These are phyloP conservation scores for Aphanomyces euteiches DNA, from an alignment of 352 stramenopile genomes.

Conservation along the genomic window DNA sequence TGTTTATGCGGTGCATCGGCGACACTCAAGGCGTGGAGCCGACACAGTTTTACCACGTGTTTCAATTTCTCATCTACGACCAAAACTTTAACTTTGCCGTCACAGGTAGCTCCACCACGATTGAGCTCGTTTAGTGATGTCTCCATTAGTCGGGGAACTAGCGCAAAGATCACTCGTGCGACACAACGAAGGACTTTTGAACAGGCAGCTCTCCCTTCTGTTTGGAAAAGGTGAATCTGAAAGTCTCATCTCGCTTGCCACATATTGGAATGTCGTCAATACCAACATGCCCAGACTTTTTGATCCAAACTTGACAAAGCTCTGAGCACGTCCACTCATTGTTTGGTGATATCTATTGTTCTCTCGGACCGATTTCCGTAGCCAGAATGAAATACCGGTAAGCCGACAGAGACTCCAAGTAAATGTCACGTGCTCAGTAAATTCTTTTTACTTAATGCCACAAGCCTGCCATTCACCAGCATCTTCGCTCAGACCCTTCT, in stretches of 20 bases:
- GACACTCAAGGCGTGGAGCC: slow-evolving; percentile 92
- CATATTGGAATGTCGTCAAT: slow-evolving; percentile 24
- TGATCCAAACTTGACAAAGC: neutral
- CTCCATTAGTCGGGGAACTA: slow-evolving; percentile 23
- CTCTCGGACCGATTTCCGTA: too few species aligned
- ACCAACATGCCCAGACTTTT: slow-evolving; percentile 16
- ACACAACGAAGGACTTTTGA: slow-evolving; percentile 4
- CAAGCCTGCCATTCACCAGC: too few species aligned
- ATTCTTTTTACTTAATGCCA: too few species aligned
- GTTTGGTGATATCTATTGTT: too few species aligned
- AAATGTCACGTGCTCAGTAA: too few species aligned
- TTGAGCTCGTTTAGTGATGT: neutral
- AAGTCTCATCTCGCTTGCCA: slow-evolving; percentile 10
- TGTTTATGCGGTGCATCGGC: slow-evolving; percentile 86
- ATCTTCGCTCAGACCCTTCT: too few species aligned
- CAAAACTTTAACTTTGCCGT: slow-evolving; percentile 82
- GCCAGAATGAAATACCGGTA: too few species aligned
- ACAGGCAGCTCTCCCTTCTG: neutral
- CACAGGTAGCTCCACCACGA: slow-evolving; percentile 44
- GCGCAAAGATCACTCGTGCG: slow-evolving; percentile 6
- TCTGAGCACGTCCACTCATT: too few species aligned
- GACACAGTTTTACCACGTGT: slow-evolving; percentile 90
- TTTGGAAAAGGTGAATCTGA: slow-evolving; percentile 8
- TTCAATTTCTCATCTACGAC: slow-evolving; percentile 94
- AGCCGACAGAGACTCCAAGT: too few species aligned